Base-by-base conservation (phyloP, 108 stramenopile genomes). In the Aurantiochytrium sp. region DNA sequence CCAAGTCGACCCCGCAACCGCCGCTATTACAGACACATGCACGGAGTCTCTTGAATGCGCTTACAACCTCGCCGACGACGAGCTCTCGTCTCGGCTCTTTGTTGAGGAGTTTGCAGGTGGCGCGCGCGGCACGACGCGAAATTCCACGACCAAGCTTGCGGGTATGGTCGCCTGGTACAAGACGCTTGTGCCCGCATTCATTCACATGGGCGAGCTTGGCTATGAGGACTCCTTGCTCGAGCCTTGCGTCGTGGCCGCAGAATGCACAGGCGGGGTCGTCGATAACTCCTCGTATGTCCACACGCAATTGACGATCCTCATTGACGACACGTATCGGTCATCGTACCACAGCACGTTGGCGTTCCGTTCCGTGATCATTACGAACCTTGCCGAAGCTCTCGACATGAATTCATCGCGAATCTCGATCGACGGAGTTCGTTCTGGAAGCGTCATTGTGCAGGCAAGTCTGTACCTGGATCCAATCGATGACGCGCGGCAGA, bases 151-250 rank as follows among this genome's bases (percentile, higher is more conserved):
- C 25, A 69, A 69, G 64, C 64, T 69, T 10, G 49, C 45, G 12
- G 76, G 76, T 12, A 47, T 83, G 76, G 76, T 53, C 43, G 76
- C 76, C 5, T 83, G 76, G 76, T 83, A 83, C 4, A 53, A 47
- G n/a, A 16, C 23, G 4, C 25, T 83, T 35, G 76, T 53, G 4
- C 45, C 76, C n/a, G 76, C 76, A 12, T 53, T 83, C 16, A 47
- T 83, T 53, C 45, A 83, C 25, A 47, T 83, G 76, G 76, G 76
- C 19, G 76, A 83, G 76, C 76, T 83, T 23, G 76, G 76, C 25
- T 83, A 83, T 45, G 76, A 83, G 4, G 76, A 83, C 51, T 21
- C 10, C 4, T 3, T 83, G 6, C 23, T 83, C 18, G 76, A 83
- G 76, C 49, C 76, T 14, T 83, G 76, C 4, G 23, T 12, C 19